Base-by-base conservation (phyloP, 495 filamentous ascomycete genomes). In the Penicillium pancosmium region DNA sequence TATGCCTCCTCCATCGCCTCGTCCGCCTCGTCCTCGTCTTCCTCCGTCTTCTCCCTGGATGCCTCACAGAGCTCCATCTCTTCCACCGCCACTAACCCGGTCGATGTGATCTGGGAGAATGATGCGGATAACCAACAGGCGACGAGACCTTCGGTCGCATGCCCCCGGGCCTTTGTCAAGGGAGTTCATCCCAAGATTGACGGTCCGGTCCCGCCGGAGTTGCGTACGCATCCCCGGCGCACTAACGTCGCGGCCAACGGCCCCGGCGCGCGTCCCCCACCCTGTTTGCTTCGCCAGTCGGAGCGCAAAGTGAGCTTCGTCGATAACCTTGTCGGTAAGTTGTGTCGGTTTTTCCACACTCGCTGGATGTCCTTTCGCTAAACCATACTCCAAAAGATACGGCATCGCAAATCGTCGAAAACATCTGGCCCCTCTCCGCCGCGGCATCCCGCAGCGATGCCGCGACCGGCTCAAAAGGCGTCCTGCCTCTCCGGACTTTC, bases 301-400 rank as follows among this genome's bases (percentile, higher is more conserved):
- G 94, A 97, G 71, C 88, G 94, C 60, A 98, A 97, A 79, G 84
- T 90, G 68, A 92, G 88, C 72, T 98, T 98, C 71, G 94, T 98
- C 78, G 93, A 97, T 73, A 92, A 86, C 78, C 91, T 98, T 71
- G 93, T 98, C 83, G 94, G 94, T 98, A 91, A 94, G 94, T 79
- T 54, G 47, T 64, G 68, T 58, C 47, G 54, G 52, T 57, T 56
- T 40, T 55, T 62, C 46, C 60, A 56, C 59, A 61, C 57, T 54
- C 48, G 38, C 35, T 60, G 49, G 44, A 54, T 54, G 55, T 19
- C 58, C 34, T 62, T 63, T 62, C 48, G 69, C 65, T 64, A 60
- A 66, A 64, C 50, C 50, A 11, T 34, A 46, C 54, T 64, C 70
- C 23, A 67, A 86, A 86, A 98, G 94, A 97, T 82, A 93, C 93